Percentiles rank a stretch among this genome's conserved stretches.
These are phyloP conservation scores for Trametes maxima DNA, from an alignment of 768 basidiomycete species.

Conservation along the genomic window DNA sequence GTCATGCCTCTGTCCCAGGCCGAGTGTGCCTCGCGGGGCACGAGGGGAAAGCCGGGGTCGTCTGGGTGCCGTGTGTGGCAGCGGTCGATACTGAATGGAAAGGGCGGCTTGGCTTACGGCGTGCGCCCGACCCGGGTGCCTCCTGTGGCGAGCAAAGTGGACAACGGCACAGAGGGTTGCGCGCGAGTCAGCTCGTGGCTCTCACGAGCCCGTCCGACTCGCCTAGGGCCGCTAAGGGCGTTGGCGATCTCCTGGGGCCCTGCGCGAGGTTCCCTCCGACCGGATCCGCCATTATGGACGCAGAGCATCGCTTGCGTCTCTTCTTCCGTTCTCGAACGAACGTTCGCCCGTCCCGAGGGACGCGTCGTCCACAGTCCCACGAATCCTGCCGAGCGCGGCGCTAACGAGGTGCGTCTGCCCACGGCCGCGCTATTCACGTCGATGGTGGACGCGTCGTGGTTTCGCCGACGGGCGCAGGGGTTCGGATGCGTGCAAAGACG, in stretches of 20 bases:
- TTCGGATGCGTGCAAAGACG: neutral
- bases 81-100: too few relatives aligned
- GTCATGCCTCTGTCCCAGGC: neutral
- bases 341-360: neutral
- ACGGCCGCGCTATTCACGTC: constrained; percentile 1
- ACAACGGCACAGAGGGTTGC: too few relatives aligned
- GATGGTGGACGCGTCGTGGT: neutral
- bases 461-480: neutral
- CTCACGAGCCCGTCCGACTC: constrained; percentile 8
- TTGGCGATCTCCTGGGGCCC: neutral
- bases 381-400: constrained; percentile 6
- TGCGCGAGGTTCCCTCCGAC: constrained; percentile 2
- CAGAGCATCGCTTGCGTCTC: neutral
- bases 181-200: neutral
- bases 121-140: too few relatives aligned
- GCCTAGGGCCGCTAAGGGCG: neutral
- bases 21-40: neutral
- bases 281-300: constrained; percentile 9
- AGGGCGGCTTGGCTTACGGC: too few relatives aligned
- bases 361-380: constrained; percentile 6
- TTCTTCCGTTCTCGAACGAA: constrained; percentile 1
- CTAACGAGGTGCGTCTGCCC: neutral
- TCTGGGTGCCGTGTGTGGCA: too few relatives aligned
- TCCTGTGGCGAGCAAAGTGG: too few relatives aligned
- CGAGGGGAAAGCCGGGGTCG: neutral